Percentiles rank a stretch among this genome's conserved stretches.
Conservation (phyloP, 2,329 filamentous ascomycete species). For the Pyrenochaeta sp. region DNA sequence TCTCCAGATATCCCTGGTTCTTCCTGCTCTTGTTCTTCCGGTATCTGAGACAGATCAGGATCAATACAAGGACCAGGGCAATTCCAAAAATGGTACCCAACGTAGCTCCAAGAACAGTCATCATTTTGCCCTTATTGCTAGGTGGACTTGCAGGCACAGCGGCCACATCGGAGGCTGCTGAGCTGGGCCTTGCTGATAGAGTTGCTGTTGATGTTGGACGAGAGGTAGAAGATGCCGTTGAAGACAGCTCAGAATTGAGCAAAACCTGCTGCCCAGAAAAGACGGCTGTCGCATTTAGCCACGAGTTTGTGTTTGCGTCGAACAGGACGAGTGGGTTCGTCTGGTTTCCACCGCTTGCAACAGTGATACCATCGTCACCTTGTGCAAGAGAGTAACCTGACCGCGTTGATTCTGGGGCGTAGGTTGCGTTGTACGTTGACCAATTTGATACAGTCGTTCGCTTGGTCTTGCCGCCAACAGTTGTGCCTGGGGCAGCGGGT, state of each 20-base stretch:
- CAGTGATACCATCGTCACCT: conserved; percentile 70
- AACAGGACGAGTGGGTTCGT: conserved; percentile 79
- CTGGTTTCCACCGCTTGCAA: conserved; percentile 76
- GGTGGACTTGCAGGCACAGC: conserved; percentile 34
- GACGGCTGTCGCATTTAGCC: conserved; percentile 75
- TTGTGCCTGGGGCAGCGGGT: conserved; percentile 57
- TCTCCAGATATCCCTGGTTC: conserved; percentile 58
- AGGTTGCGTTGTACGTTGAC: conserved; percentile 79
- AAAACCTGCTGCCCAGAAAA: conserved; percentile 60
- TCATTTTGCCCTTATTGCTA: conserved; percentile 57
- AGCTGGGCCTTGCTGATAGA: conserved; percentile 31
- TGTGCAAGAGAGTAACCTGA: conserved; percentile 77
- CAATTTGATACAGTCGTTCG: conserved; percentile 70
- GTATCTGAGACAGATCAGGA: conserved; percentile 74
- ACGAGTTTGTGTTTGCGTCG: conserved; percentile 76
- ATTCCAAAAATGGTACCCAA: conserved; percentile 83
- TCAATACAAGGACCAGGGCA: conserved; percentile 72
- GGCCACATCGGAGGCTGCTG: conserved; percentile 45
- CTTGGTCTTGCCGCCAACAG: conserved; percentile 58
- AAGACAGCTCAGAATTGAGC: conserved; percentile 34
- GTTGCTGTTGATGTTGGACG: conserved; percentile 27
- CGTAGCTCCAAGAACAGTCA: conserved; percentile 78
- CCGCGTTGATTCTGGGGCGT: conserved; percentile 72
- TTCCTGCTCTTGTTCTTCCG: conserved; percentile 66
- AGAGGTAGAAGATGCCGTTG: conserved; percentile 46